Evolutionary conservation across 2,329 filamentous ascomycete genomes (phyloP).

Genomic region (Fusarium staphyleae): DNA sequence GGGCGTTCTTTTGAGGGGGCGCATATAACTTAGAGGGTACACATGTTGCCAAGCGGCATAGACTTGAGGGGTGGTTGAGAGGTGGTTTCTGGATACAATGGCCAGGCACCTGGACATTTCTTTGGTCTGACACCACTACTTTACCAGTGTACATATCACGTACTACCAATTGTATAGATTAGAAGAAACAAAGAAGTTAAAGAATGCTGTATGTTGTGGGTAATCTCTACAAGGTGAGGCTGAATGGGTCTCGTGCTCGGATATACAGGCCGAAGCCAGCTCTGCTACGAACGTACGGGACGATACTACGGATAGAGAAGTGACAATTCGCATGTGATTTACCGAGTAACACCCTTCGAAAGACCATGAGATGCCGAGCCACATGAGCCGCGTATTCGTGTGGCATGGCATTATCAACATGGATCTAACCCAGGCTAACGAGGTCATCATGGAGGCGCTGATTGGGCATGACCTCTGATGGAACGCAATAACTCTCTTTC

Average conservation of each 20-base stretch:
- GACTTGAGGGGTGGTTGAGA: background rate
- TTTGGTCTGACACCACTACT: slow-evolving; percentile 1
- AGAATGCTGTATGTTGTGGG: background rate
- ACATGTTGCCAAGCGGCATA: slow-evolving; percentile 14
- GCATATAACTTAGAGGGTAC: slow-evolving; percentile 6
- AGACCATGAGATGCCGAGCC: slow-evolving; percentile 1
- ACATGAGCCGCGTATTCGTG: slow-evolving; percentile 33
- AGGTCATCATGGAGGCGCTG: slow-evolving; percentile 23
- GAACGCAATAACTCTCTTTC: slow-evolving; percentile 15
- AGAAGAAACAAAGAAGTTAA: slow-evolving; percentile 1
- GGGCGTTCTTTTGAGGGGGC: slow-evolving; percentile 30
- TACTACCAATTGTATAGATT: slow-evolving; percentile 7
- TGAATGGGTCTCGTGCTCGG: slow-evolving; percentile 6
- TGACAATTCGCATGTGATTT: slow-evolving; percentile 26
- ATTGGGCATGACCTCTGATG: slow-evolving; percentile 21
- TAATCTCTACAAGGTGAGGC: background rate
- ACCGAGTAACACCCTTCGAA: background rate
- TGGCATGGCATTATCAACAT: slow-evolving; percentile 19
- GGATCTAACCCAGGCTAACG: slow-evolving; percentile 2
- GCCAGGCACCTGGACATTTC: background rate
- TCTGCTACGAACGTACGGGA: background rate
- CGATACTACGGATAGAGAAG: background rate
- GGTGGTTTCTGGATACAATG: slow-evolving; percentile 7
- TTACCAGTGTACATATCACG: slow-evolving; percentile 14
- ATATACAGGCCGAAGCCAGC: background rate